phyloP scores from a whole-genome alignment of 2,329 filamentous ascomycete species.

The Fusarium denticulatum region DNA sequence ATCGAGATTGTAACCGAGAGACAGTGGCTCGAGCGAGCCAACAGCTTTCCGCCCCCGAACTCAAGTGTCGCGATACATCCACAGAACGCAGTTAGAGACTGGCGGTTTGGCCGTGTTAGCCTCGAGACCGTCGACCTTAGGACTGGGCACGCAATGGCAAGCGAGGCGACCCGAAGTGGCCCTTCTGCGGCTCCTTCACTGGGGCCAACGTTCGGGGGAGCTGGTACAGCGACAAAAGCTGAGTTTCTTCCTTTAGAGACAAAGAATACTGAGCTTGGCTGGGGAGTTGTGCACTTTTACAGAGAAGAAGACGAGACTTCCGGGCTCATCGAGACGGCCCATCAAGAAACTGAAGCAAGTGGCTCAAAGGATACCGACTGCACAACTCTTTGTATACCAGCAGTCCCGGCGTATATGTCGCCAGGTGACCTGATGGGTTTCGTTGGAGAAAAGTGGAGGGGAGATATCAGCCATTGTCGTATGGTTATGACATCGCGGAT shows the following conservation, averaged over 20 bases:
- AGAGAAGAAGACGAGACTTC: conserved; percentile 82
- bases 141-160: conserved; percentile 46
- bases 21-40: conserved; percentile 53
- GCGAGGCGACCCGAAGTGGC: conserved; percentile 53
- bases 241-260: conserved; percentile 77
- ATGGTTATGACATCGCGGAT: conserved; percentile 90
- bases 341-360: conserved; percentile 42
- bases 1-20: conserved; percentile 53
- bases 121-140: conserved; percentile 83
- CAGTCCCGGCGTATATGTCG: conserved; percentile 93
- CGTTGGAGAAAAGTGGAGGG: conserved; percentile 85
- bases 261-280: conserved; percentile 81
- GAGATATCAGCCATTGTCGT: conserved; percentile 90
- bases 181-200: conserved; percentile 62
- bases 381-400: conserved; percentile 90
- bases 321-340: conserved; percentile 54
- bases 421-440: conserved; percentile 92
- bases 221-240: conserved; percentile 84
- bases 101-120: conserved; percentile 81
- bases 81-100: conserved; percentile 69
- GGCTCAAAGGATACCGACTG: conserved; percentile 67
- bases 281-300: conserved; percentile 95
- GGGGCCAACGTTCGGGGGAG: conserved; percentile 64
- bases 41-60: conserved; percentile 56
- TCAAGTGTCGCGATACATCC: conserved; percentile 58